Evolutionary conservation across 768 basidiomycete genomes (phyloP).

Genomic region (Obba rivulosa): DNA sequence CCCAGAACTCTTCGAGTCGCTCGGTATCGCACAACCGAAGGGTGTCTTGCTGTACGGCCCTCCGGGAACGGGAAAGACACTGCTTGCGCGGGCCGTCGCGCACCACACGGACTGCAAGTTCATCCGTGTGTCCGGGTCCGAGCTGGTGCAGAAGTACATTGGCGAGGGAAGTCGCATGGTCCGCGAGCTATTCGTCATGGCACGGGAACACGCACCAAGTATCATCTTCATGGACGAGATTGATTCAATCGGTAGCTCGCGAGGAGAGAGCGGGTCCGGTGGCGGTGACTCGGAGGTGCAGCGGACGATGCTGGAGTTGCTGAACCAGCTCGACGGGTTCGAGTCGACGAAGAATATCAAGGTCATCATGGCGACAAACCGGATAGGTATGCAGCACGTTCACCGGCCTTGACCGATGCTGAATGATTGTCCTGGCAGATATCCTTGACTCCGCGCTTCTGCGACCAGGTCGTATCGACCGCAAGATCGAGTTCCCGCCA

Average conservation of each 20-base stretch:
- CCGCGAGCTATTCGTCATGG: slow-evolving; percentile 97
- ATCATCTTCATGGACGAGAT: slow-evolving; percentile 99
- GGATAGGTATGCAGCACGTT: slow-evolving; percentile 57
- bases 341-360: slow-evolving; percentile 79
- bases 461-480: slow-evolving; percentile 91
- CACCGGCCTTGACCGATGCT: not conserved
- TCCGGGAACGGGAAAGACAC: slow-evolving; percentile 94
- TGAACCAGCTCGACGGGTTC: slow-evolving; percentile 66
- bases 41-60: slow-evolving; percentile 95
- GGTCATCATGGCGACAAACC: slow-evolving; percentile 96
- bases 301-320: slow-evolving; percentile 59
- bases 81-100: slow-evolving; percentile 91
- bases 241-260: slow-evolving; percentile 91
- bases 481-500: slow-evolving; percentile 98
- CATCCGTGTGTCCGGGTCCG: slow-evolving; percentile 90
- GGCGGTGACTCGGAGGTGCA: slow-evolving; percentile 65
- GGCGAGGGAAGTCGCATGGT: slow-evolving; percentile 97
- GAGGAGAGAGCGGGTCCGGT: slow-evolving; percentile 71
- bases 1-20: slow-evolving; percentile 91
- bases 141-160: slow-evolving; percentile 97
- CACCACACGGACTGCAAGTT: slow-evolving; percentile 98
- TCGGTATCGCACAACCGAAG: slow-evolving; percentile 96
- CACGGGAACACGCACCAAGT: slow-evolving; percentile 92
- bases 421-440: slow-evolving; percentile 44
- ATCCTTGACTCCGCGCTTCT: slow-evolving; percentile 92